Evolutionary conservation across 2,329 filamentous ascomycete genomes (phyloP), one percentile per base, ranked within the genome.

Genomic region (Trichothecium sympodiale): DNA sequence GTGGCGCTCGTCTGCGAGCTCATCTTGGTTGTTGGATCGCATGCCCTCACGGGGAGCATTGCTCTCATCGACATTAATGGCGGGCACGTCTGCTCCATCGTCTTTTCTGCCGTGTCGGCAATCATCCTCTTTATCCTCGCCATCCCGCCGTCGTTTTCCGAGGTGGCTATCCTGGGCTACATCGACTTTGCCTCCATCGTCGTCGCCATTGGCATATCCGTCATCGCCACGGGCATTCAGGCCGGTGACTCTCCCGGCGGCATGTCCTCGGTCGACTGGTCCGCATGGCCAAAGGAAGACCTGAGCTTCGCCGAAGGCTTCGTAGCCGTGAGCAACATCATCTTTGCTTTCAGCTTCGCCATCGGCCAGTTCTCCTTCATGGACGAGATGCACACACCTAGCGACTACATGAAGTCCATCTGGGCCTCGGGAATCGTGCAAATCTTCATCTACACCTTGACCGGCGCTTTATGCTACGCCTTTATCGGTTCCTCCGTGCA

Each of bases 21-120:
- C 29, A 59, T 80, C 37, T 82, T 85, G 57, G 69, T 82, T 46
- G 77, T 80, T 56, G 77, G 71, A 25, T 80, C 77, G n/a, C 82
- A 86, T 56, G 64, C 81, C 34, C 60, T 84, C 41, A 82, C 78
- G 0, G 83, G 83, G 44, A 70, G 69, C 23, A 78, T 83, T 46
- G 79, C 79, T 44, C 71, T 83, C 55, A 77, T 77, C 46, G 74
- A 67, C 34, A 62, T 84, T 34, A 77, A 75, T 4, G 54, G 70
- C 4, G 68, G 80, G 42, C 70, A 52, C 33, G 48, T 55, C 13
- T 69, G 65, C 54, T 61, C 61, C 16, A 47, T 68, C 33, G 56
- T 62, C 34, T 69, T 67, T 41, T 58, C 57, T 18, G 55, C 64
- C 32, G 55, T 67, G 16, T 65, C 63, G 3, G 64, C 61, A 23